Base-by-base conservation (phyloP, 352 stramenopile species). In the Thraustochytrium sp. region DNA sequence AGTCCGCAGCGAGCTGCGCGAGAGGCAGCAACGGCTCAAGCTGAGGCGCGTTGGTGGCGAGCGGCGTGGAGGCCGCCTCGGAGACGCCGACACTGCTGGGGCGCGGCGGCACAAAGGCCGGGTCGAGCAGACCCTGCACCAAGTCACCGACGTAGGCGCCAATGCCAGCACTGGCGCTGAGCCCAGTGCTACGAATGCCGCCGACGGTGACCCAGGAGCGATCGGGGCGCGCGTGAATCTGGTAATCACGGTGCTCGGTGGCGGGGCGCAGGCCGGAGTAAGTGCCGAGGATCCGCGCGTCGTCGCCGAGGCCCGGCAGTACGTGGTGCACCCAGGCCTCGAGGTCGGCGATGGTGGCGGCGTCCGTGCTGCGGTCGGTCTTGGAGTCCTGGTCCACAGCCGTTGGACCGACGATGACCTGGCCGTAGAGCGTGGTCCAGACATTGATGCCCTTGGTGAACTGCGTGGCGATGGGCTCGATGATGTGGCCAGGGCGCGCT, bases 391-490 rank as follows among this genome's bases (percentile, higher is more conserved):
- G 88, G 86, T 91, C 89, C 34, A 88, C 76, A 21, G 89, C 89
- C 13, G 89, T 92, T 37, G 89, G 89, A 40, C 89, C 89, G 1
- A 90, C 89, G 4, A 92, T 86, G 73, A 92, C 83, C 63, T 92
- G 88, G 85, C 90, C 72, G 76, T 92, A 92, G 0, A 93, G 23
- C 2, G 87, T 89, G 31, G 64, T 86, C 83, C 90, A 93, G 0
- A 91, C 88, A 85, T 92, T 92, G 29, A 93, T 89, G 2, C 89
- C 89, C 65, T 92, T 93, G 0, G 88, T 92, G n/a, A 82, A 75
- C 62, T 91, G 85, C n/a, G 88, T 89, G 62, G 89, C 88, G 16
- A 92, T 82, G 36, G 89, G 89, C 85, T 93, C 89, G 38, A 93
- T 87, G 8, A 75, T 85, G 62, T 89, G 87, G 1, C 29, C 37